Conservation (phyloP, 169 alveolate genomes). For the Eimeria sp. region DNA sequence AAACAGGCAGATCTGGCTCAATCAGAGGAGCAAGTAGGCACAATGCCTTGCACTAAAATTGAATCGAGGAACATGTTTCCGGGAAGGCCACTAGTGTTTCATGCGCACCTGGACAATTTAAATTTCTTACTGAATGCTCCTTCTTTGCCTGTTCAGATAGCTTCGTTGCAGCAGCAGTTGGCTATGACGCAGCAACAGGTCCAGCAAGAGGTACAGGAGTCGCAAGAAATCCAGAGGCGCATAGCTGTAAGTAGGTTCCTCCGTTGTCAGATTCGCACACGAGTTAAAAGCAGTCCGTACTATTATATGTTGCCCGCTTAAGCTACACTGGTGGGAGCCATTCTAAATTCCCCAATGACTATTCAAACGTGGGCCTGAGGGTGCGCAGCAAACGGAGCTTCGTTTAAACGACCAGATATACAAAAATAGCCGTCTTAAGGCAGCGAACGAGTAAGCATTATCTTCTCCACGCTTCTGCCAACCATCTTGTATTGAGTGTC, state of each 20-base stretch:
- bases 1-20: conserved; percentile 70
- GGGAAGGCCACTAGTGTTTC: neutral
- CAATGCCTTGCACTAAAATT: neutral
- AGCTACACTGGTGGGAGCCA: neutral
- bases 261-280: neutral
- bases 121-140: neutral
- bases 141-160: conserved; percentile 2
- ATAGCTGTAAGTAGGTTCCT: conserved; percentile 19
- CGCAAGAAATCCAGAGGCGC: conserved; percentile 73
- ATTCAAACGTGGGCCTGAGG: neutral
- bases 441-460: conserved; percentile 71
- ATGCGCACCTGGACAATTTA: neutral
- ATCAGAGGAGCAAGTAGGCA: conserved; percentile 54
- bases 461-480: neutral
- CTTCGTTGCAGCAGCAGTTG: conserved; percentile 69
- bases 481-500: neutral
- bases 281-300: neutral
- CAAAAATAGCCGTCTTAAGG: conserved; percentile 78
- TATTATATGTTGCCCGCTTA: neutral
- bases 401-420: conserved; percentile 76
- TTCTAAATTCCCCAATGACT: neutral
- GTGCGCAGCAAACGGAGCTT: conserved; percentile 76
- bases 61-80: neutral
- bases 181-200: conserved; percentile 64
- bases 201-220: conserved; percentile 64